Percentiles rank a stretch among this genome's conserved stretches.
These are phyloP conservation scores for Kazachstania bromeliacearum DNA, from an alignment of 805 yeast species.

Conservation along the genomic window DNA sequence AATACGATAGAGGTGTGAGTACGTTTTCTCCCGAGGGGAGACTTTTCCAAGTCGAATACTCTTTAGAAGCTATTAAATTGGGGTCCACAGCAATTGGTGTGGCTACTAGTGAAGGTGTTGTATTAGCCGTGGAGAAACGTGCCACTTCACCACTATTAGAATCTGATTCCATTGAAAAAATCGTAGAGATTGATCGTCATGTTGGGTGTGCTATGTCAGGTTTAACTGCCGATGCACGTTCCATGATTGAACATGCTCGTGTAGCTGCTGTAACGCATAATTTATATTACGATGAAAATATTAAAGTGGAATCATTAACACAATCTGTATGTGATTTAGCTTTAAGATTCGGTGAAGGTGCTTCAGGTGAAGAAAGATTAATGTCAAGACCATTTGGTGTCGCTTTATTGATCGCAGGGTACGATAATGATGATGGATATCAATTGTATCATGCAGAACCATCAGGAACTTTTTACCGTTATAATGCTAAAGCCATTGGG, in stretches of 20 bases:
- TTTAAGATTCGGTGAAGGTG: conserved; percentile 93
- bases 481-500: conserved; percentile 98
- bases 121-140: conserved; percentile 93
- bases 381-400: conserved; percentile 99
- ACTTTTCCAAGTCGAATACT: conserved; percentile 94
- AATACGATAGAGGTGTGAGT: conserved; percentile 97
- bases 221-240: conserved; percentile 94
- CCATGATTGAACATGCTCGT: conserved; percentile 97
- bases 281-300: conserved; percentile 83
- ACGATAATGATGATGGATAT: conserved; percentile 87
- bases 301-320: conserved; percentile 85
- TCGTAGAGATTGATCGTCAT: conserved; percentile 87
- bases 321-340: conserved; percentile 97
- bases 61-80: conserved; percentile 90
- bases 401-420: conserved; percentile 90
- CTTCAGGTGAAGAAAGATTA: conserved; percentile 81
- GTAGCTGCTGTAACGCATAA: conserved; percentile 81
- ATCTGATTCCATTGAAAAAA: conserved; percentile 88
- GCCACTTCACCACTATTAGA: conserved; percentile 89
- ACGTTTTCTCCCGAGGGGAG: conserved; percentile 99
- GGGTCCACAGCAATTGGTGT: conserved; percentile 94
- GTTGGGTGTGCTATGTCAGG: conserved; percentile 99
- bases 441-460: conserved; percentile 99
- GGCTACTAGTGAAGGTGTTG: conserved; percentile 89
- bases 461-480: conserved; percentile 93